Conservation (phyloP, 2,329 filamentous ascomycete species). For the Epichloe sibirici region DNA sequence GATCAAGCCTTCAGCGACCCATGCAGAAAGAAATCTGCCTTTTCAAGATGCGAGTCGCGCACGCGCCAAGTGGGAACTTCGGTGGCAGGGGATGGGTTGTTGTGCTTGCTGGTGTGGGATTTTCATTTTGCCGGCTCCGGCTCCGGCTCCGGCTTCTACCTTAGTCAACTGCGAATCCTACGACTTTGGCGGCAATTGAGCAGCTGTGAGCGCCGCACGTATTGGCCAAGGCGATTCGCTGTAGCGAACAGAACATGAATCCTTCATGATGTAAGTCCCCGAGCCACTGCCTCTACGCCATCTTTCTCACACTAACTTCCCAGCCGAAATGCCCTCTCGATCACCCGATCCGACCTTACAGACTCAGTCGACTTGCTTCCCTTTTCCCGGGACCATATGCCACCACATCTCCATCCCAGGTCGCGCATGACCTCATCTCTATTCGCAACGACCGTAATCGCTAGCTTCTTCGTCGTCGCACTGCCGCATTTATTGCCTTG, state of each 20-base stretch:
- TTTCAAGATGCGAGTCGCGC: background rate
- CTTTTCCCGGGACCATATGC: slow-evolving; percentile 39
- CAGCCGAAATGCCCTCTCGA: background rate
- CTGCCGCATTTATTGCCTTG: slow-evolving; percentile 86
- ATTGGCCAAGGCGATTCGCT: background rate
- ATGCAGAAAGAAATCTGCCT: too few species aligned
- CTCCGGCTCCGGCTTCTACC: slow-evolving; percentile 6
- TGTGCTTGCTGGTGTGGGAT: background rate
- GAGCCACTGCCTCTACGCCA: background rate
- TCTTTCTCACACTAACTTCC: background rate
- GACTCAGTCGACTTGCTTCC: background rate
- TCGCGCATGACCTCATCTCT: slow-evolving; percentile 88
- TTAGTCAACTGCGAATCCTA: background rate
- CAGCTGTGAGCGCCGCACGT: background rate
- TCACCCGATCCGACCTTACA: slow-evolving; percentile 1
- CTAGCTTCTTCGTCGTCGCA: slow-evolving; percentile 84
- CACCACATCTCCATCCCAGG: slow-evolving; percentile 82
- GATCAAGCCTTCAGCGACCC: slow-evolving; percentile 5
- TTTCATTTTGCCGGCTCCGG: slow-evolving; percentile 9
- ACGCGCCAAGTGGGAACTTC: background rate
- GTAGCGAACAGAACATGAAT: slow-evolving; percentile 10
- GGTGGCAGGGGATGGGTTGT: background rate
- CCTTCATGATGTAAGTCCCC: slow-evolving; percentile 10
- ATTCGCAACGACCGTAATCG: slow-evolving; percentile 82
- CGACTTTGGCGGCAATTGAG: slow-evolving; percentile 1